Percentiles rank a stretch among this genome's conserved stretches.
Evolutionary conservation across 2,329 filamentous ascomycete species (phyloP).

Genomic region (Aquanectria penicillioides): DNA sequence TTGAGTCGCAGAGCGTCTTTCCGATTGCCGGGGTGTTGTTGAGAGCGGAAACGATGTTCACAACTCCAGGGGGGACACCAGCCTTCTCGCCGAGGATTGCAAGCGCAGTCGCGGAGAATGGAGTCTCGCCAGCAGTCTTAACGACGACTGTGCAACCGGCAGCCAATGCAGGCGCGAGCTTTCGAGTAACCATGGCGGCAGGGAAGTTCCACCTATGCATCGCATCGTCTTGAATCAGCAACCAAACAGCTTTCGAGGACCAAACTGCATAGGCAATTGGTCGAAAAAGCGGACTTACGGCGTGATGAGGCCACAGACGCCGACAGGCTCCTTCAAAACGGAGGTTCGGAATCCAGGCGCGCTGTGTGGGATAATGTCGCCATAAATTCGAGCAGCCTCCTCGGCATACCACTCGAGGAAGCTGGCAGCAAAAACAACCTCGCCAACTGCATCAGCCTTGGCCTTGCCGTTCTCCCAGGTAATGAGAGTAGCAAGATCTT

Average conservation of each 20-base stretch:
- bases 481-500: slow-evolving; percentile 72
- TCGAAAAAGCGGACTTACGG: slow-evolving; percentile 49
- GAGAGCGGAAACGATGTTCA: slow-evolving; percentile 70
- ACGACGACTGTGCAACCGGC: slow-evolving; percentile 80
- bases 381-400: slow-evolving; percentile 65
- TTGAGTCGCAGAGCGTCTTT: slow-evolving; percentile 69
- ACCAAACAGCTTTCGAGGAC: no score
- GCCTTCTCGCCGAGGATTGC: slow-evolving; percentile 74
- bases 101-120: slow-evolving; percentile 75
- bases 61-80: slow-evolving; percentile 69
- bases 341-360: slow-evolving; percentile 61
- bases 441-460: slow-evolving; percentile 64
- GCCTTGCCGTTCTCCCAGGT: slow-evolving; percentile 78
- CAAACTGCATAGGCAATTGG: background rate
- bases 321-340: slow-evolving; percentile 23
- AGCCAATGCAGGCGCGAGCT: slow-evolving; percentile 64
- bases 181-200: slow-evolving; percentile 61
- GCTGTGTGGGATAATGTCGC: slow-evolving; percentile 66
- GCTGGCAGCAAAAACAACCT: slow-evolving; percentile 63
- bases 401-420: slow-evolving; percentile 71
- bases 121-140: slow-evolving; percentile 77
- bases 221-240: slow-evolving; percentile 44
- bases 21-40: slow-evolving; percentile 75
- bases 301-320: slow-evolving; percentile 56
- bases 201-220: slow-evolving; percentile 74